These are phyloP conservation scores for Colletotrichum aenigma DNA, from an alignment of 2,329 filamentous ascomycete genomes.

Conservation along the genomic window DNA sequence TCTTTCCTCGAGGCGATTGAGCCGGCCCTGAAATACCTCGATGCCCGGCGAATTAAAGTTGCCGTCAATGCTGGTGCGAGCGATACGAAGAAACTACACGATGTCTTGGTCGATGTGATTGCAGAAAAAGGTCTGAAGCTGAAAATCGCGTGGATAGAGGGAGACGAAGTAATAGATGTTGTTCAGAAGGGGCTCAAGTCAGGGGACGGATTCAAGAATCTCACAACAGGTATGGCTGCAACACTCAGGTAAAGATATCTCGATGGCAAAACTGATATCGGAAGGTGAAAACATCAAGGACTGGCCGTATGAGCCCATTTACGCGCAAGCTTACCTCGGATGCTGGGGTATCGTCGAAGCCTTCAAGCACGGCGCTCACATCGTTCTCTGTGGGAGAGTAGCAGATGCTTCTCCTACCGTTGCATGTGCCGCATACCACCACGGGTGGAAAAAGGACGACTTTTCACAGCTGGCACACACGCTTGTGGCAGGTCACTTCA, in stretches of 20 bases:
- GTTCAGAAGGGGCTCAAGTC: constrained; percentile 11
- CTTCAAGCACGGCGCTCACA: constrained; percentile 44
- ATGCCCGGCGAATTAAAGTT: constrained; percentile 36
- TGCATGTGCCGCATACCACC: constrained; percentile 56
- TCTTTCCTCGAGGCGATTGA: constrained; percentile 49
- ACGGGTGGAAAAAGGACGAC: constrained; percentile 47
- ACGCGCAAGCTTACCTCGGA: constrained; percentile 55
- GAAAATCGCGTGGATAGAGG: constrained; percentile 40
- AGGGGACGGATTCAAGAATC: constrained; percentile 1
- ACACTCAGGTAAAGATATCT: too few species aligned
- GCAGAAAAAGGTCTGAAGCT: constrained; percentile 29
- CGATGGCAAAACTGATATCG: neutral
- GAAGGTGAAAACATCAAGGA: constrained; percentile 1
- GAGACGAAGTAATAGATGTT: constrained; percentile 40
- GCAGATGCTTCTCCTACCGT: constrained; percentile 53
- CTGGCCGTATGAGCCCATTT: constrained; percentile 25
- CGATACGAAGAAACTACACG: constrained; percentile 36
- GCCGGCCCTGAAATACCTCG: constrained; percentile 39
- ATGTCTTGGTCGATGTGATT: constrained; percentile 33
- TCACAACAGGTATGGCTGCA: neutral
- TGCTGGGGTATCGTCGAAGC: constrained; percentile 45
- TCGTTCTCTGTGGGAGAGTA: constrained; percentile 47
- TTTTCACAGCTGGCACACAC: constrained; percentile 51
- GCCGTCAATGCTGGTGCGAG: constrained; percentile 44
- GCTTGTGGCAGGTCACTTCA: constrained; percentile 52